phyloP scores from a whole-genome alignment of 768 basidiomycete genomes.

The Daedaleopsis nitida region DNA sequence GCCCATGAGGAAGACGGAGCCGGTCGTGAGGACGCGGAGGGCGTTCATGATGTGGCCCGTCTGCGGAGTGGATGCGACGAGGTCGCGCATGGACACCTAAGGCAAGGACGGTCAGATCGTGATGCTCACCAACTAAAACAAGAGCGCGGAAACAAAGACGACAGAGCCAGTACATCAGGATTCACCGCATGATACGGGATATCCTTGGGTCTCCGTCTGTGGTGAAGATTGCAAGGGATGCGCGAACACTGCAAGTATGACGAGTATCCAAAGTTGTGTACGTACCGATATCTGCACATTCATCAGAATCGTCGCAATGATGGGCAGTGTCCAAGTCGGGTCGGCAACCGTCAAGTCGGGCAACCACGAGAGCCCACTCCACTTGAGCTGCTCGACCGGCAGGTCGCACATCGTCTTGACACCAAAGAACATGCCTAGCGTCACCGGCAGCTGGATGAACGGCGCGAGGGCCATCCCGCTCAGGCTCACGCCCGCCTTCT shows the following conservation, averaged over 20 bases:
- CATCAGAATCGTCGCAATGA: conserved; percentile 55
- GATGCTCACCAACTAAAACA: too few relatives aligned
- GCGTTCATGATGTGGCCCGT: conserved; percentile 71
- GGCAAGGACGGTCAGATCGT: background rate
- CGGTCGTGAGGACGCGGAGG: conserved; percentile 58
- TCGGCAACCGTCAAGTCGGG: conserved; percentile 80
- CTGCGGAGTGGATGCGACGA: conserved; percentile 41
- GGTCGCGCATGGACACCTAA: conserved; percentile 59
- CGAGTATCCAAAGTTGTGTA: background rate
- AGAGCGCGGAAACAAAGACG: too few relatives aligned
- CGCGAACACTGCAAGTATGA: too few relatives aligned
- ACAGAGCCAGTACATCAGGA: too few relatives aligned
- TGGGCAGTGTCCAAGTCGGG: conserved; percentile 75
- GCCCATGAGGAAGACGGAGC: conserved; percentile 52
- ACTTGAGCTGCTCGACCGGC: conserved; percentile 72
- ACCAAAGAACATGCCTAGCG: conserved; percentile 83
- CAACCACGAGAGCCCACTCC: conserved; percentile 74
- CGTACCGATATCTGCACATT: conserved; percentile 73
- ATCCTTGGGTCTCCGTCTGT: too few relatives aligned
- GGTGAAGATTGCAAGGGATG: too few relatives aligned
- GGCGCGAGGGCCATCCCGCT: conserved; percentile 53
- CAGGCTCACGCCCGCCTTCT: conserved; percentile 67
- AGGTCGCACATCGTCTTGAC: conserved; percentile 69
- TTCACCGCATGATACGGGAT: background rate
- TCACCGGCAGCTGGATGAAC: conserved; percentile 73